Percentiles rank a stretch among this genome's conserved stretches.
These are phyloP conservation scores for Diplodia seriata DNA, from an alignment of 2,329 filamentous ascomycete species.

Conservation along the genomic window DNA sequence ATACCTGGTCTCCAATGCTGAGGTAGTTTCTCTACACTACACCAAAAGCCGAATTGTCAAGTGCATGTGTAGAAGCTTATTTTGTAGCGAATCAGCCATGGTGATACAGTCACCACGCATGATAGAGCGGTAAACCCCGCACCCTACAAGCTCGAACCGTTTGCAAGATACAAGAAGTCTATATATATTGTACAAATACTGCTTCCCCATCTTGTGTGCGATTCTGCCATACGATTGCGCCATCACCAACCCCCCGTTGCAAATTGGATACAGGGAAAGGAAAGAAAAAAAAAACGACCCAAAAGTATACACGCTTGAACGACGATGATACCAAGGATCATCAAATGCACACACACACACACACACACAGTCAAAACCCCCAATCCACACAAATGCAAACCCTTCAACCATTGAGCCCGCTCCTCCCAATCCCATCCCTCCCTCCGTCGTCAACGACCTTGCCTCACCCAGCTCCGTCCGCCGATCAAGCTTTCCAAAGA, in stretches of 20 bases:
- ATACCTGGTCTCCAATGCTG: neutral
- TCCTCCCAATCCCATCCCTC: neutral
- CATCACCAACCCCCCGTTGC: neutral
- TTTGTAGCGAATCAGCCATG: neutral
- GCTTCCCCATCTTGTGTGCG: neutral
- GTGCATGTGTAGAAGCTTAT: neutral
- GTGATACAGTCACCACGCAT: neutral
- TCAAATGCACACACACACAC: neutral
- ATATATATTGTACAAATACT: neutral
- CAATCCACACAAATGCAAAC: neutral
- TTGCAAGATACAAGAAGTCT: neutral
- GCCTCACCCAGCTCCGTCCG: neutral
- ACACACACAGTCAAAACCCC: neutral
- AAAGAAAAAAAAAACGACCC: neutral
- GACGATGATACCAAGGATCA: neutral
- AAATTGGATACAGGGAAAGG: neutral
- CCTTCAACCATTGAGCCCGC: neutral
- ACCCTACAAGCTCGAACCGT: neutral
- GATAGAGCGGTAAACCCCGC: neutral
- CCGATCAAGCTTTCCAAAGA: neutral
- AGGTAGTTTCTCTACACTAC: neutral
- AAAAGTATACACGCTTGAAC: neutral
- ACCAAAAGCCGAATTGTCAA: neutral
- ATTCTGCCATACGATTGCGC: too few species aligned
- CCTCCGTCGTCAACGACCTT: constrained; percentile 2